Percentiles rank a stretch among this genome's conserved stretches.
Conservation (phyloP, 257 asterid genomes). For the Mentha longifolia region DNA sequence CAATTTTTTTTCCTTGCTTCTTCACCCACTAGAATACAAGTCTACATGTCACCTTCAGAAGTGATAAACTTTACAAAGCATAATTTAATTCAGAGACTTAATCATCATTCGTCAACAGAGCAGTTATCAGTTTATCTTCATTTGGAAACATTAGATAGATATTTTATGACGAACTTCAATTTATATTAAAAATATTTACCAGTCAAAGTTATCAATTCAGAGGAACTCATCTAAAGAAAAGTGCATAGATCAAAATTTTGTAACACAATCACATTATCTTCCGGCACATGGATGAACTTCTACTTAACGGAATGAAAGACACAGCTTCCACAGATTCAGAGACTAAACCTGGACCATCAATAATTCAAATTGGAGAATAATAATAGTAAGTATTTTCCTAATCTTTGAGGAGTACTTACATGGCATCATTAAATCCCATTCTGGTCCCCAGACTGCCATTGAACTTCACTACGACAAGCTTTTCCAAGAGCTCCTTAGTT, state of each 20-base stretch:
- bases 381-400: neutral
- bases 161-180: neutral
- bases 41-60: conserved; percentile 4
- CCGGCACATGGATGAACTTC: neutral
- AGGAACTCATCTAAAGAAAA: neutral
- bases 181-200: conserved; percentile 8
- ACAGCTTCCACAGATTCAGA: neutral
- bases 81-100: neutral
- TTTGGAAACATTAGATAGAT: neutral
- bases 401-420: conserved; percentile 51
- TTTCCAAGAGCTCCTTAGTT: conserved; percentile 71
- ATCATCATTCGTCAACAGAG: neutral
- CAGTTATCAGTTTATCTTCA: conserved; percentile 7
- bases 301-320: neutral
- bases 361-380: neutral
- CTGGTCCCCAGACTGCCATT: conserved; percentile 62
- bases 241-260: neutral
- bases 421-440: conserved; percentile 72
- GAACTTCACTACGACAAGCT: conserved; percentile 74
- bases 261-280: neutral
- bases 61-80: neutral
- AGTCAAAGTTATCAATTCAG: neutral
- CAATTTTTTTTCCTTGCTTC: neutral
- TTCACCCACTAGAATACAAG: neutral
- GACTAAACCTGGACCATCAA: conserved; percentile 30